These are phyloP conservation scores for Penicillium canariense DNA, from an alignment of 495 filamentous ascomycete species.

Conservation along the genomic window DNA sequence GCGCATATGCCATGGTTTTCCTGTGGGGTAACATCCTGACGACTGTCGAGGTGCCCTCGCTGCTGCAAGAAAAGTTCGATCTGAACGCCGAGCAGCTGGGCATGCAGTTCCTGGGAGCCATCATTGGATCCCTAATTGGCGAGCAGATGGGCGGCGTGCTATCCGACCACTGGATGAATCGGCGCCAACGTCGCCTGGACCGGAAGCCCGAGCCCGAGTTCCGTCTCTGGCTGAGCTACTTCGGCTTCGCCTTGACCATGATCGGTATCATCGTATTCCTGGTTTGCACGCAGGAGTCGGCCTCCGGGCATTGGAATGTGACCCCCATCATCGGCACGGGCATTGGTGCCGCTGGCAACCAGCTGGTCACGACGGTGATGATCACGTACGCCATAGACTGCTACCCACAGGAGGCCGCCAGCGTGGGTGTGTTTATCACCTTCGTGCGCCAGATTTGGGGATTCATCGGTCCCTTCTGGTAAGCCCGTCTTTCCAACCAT, in stretches of 20 bases:
- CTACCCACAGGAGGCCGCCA: slow-evolving; percentile 44
- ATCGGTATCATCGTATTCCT: slow-evolving; percentile 52
- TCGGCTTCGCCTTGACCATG: slow-evolving; percentile 46
- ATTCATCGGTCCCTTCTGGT: slow-evolving; percentile 59
- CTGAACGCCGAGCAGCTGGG: slow-evolving; percentile 54
- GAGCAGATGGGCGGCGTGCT: slow-evolving; percentile 52
- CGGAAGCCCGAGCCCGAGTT: slow-evolving; percentile 39
- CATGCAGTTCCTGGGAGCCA: slow-evolving; percentile 50
- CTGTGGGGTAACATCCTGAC: slow-evolving; percentile 44
- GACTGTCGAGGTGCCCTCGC: slow-evolving; percentile 53
- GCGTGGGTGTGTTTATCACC: slow-evolving; percentile 54
- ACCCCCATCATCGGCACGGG: slow-evolving; percentile 50
- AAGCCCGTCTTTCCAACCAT: slow-evolving; percentile 8
- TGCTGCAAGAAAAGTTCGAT: slow-evolving; percentile 48
- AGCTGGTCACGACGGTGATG: slow-evolving; percentile 54
- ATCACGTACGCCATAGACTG: slow-evolving; percentile 55
- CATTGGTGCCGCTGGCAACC: slow-evolving; percentile 51
- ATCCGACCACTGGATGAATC: slow-evolving; percentile 50
- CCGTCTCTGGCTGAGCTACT: slow-evolving; percentile 54
- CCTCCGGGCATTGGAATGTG: slow-evolving; percentile 44
- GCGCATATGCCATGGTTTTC: slow-evolving; percentile 55
- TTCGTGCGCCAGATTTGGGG: slow-evolving; percentile 54
- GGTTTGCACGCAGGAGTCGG: slow-evolving; percentile 39
- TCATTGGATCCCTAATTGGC: slow-evolving; percentile 53
- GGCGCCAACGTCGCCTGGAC: slow-evolving; percentile 23